phyloP scores from a whole-genome alignment of 1,284 basidiomycete genomes.

The Cutaneotrichosporon arboriforme region DNA sequence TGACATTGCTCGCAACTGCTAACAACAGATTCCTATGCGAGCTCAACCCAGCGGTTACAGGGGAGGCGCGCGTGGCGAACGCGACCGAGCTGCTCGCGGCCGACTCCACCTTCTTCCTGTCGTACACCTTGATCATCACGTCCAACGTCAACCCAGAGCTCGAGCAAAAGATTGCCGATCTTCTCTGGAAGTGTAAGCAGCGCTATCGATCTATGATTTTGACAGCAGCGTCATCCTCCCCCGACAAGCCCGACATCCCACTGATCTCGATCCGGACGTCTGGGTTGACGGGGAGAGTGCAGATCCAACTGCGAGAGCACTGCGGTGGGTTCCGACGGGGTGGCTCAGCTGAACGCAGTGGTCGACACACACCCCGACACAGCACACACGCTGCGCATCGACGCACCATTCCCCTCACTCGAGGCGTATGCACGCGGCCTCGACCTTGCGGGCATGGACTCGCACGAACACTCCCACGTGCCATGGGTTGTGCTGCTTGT shows the following conservation, averaged over 20 bases:
- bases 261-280: slow-evolving; percentile 72
- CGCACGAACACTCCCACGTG: slow-evolving; percentile 77
- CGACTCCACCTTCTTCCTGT: slow-evolving; percentile 52
- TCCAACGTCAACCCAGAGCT: slow-evolving; percentile 64
- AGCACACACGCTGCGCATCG: slow-evolving; percentile 75
- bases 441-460: slow-evolving; percentile 69
- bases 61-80: slow-evolving; percentile 59
- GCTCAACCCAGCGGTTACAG: slow-evolving; percentile 80
- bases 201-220: slow-evolving; percentile 6
- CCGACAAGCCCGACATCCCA: slow-evolving; percentile 53
- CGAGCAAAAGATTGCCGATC: slow-evolving; percentile 57
- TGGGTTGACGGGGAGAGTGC: slow-evolving; percentile 82
- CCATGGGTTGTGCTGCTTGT: slow-evolving; percentile 84
- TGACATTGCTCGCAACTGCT: neutral
- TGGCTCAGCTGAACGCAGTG: slow-evolving; percentile 52
- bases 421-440: slow-evolving; percentile 65
- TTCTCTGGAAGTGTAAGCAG: slow-evolving; percentile 61
- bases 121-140: slow-evolving; percentile 75
- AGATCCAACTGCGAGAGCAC: slow-evolving; percentile 79
- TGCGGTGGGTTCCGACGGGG: slow-evolving; percentile 55
- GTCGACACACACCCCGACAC: slow-evolving; percentile 89
- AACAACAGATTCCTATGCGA: slow-evolving; percentile 59
- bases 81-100: slow-evolving; percentile 58
- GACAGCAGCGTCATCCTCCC: slow-evolving; percentile 28
- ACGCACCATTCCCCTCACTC: slow-evolving; percentile 78